Base-by-base conservation (phyloP, 148 eudicot genomes). In the Oxyria digyna region DNA sequence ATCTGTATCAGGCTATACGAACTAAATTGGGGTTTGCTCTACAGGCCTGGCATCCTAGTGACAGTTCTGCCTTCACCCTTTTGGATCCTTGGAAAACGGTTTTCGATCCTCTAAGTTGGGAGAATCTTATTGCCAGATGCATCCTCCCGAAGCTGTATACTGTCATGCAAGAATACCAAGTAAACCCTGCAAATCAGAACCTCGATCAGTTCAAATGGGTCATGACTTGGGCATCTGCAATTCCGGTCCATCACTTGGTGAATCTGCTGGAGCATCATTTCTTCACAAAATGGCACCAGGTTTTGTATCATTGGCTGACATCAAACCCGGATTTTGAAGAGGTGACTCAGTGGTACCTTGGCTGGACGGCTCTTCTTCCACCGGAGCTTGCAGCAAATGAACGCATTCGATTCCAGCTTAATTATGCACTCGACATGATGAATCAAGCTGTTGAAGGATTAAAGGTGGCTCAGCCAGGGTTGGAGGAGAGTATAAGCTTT, bases 11-110 rank as follows among this genome's bases (percentile, higher is more conserved):
- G 73, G 77, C 91, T 15, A 84, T 89, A 42, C 85, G 92, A 6
- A 54, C 46, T 40, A 82, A 83, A 71, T 70, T 91, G 67, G 97
- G 84, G 68, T 74, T 81, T 38, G 96, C 84, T 62, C 91, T 91
- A 45, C 87, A 80, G 73, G 88, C 86, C 17, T 89, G 97, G 97
- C 88, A 85, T 62, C 97, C 92, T 15, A 83, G 87, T 75, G 96
- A 91, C 67, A 69, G 71, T 74, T 91, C 94, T 2, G 94, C 94
- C 35, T 83, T 77, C 59, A 68, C 76, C 41, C 83, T 88, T 40
- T 63, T 89, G 68, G 82, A 87, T 23, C 96, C 97, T 67, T 89
- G 96, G 97, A 89, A 89, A 73, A 77, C 85, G 17, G 96, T 91
- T 27, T 91, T 89, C 71, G 93, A 87, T 83, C 76, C 86, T 18